A percentile compares a stretch with the other conserved stretches of the same genome.
These are phyloP conservation scores for Buxus sempervirens DNA, from an alignment of 164 flowering plant species.

Conservation along the genomic window DNA sequence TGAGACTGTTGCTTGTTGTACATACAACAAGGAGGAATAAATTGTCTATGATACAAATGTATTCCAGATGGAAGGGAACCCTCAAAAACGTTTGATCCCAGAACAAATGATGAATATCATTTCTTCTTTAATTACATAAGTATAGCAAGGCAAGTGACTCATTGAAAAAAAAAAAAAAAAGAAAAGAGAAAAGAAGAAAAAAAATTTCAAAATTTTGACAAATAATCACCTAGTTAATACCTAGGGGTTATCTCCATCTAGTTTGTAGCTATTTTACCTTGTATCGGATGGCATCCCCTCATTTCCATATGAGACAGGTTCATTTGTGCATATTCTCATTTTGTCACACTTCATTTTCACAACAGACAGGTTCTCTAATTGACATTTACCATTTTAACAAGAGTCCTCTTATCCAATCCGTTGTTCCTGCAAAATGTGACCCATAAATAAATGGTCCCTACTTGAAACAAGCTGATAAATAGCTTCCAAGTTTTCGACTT, in stretches of 20 bases:
- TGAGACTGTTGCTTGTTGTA: too few species aligned
- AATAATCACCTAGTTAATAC: conserved; percentile 25
- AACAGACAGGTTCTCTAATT: conserved; percentile 18
- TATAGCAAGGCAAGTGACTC: not conserved
- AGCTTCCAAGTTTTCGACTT: not conserved
- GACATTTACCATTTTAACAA: not conserved
- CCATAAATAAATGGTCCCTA: not conserved
- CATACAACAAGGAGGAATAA: not conserved
- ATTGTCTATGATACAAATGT: conserved; percentile 19
- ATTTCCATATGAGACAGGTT: too few species aligned
- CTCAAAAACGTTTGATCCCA: too few species aligned
- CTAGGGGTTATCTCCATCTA: conserved; percentile 33
- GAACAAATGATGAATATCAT: too few species aligned
- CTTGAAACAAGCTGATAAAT: not conserved
- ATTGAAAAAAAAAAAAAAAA: conserved; percentile 5
- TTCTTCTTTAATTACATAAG: too few species aligned
- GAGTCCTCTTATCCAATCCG: conserved; percentile 37
- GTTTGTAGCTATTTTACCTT: conserved; percentile 19
- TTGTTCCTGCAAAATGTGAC: conserved; percentile 38
- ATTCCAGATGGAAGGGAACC: not conserved
- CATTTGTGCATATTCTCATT: too few species aligned
- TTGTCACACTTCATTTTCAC: conserved; percentile 25
- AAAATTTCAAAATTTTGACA: too few species aligned
- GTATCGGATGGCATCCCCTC: not conserved
- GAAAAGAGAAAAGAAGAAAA: too few species aligned